Conservation (phyloP, 768 basidiomycete species). For the Macrolepiota dolichaula region DNA sequence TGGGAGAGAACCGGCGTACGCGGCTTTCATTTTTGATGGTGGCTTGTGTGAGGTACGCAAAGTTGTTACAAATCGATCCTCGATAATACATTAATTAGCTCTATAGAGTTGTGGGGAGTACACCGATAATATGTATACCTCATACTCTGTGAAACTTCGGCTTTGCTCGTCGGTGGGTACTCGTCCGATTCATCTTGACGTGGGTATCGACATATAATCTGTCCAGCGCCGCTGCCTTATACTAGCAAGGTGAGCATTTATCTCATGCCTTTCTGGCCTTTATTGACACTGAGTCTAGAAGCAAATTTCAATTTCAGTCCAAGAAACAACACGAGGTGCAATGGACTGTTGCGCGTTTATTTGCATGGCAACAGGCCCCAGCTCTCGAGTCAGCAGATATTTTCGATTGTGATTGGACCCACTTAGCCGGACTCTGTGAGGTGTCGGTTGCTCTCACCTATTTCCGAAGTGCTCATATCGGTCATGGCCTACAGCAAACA, state of each 20-base stretch:
- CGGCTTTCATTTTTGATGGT: slow-evolving; percentile 57
- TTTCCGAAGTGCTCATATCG: background rate
- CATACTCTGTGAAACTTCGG: background rate
- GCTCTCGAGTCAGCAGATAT: no score
- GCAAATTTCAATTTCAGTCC: no score
- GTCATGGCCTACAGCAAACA: background rate
- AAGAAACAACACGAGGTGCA: no score
- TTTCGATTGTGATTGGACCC: no score
- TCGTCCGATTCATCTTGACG: background rate
- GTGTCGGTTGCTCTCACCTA: background rate
- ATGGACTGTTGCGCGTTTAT: no score
- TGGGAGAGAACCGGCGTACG: slow-evolving; percentile 30
- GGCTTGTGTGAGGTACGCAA: slow-evolving; percentile 51
- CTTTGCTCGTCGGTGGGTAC: background rate
- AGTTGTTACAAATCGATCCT: background rate
- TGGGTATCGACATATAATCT: background rate
- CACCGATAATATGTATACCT: background rate
- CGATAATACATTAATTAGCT: background rate
- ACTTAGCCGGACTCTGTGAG: background rate
- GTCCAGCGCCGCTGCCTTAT: background rate
- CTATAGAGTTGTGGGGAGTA: background rate
- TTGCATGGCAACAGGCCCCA: no score
- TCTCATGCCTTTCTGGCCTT: no score
- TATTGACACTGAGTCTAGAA: no score
- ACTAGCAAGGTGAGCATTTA: background rate